A percentile compares a stretch with the other conserved stretches of the same genome.
Conservation (phyloP, 2,329 filamentous ascomycete species). For the Ilyonectria destructans region DNA sequence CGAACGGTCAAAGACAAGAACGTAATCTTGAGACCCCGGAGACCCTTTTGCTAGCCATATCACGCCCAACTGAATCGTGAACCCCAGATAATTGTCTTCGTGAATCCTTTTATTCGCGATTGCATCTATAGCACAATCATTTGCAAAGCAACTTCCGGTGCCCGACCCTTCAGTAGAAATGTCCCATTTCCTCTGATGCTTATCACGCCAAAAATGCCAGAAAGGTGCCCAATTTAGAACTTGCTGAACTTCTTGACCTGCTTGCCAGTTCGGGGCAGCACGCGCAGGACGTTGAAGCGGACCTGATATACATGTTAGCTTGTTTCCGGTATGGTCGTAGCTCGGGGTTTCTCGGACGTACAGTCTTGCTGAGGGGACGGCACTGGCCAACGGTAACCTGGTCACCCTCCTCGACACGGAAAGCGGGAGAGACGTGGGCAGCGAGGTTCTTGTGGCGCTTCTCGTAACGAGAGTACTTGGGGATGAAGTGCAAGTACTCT, state of each 20-base stretch:
- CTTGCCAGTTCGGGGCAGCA: constrained; percentile 98
- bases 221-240: constrained; percentile 81
- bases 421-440: constrained; percentile 98
- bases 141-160: constrained; percentile 61
- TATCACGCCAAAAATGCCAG: constrained; percentile 72
- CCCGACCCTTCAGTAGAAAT: constrained; percentile 59
- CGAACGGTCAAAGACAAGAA: constrained; percentile 50
- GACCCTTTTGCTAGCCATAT: constrained; percentile 49
- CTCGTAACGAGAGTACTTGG: constrained; percentile 99
- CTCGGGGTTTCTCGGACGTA: constrained; percentile 68
- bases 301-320: constrained; percentile 71
- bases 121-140: constrained; percentile 65
- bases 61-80: constrained; percentile 51
- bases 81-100: constrained; percentile 56
- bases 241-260: constrained; percentile 98
- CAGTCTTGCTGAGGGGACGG: constrained; percentile 99
- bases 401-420: constrained; percentile 99
- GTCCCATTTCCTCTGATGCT: constrained; percentile 59
- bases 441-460: constrained; percentile 99
- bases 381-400: constrained; percentile 99
- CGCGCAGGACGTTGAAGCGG: constrained; percentile 99
- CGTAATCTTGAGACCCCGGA: constrained; percentile 52
- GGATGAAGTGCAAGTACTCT: constrained; percentile 99
- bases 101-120: constrained; percentile 62
- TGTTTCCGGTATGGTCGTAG: neutral